Conservation (phyloP, 176 grass and related monocot species). For the Raddia distichophylla region DNA sequence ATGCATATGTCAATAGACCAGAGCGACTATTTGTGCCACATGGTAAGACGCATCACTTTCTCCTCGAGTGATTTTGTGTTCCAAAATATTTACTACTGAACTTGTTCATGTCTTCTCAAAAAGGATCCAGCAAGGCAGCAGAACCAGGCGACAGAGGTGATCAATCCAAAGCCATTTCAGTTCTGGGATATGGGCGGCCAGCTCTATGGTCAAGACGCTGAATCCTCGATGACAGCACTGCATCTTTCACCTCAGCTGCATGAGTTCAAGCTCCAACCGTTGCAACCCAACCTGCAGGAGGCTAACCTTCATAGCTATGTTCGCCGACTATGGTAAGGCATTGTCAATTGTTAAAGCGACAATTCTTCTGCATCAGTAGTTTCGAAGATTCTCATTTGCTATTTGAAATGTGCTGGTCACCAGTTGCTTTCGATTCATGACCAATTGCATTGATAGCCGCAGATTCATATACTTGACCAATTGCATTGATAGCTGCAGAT, state of each 20-base stretch:
- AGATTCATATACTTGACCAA: not conserved
- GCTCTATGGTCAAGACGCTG: conserved; percentile 37
- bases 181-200: conserved; percentile 41
- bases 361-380: not conserved
- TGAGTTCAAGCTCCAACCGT: conserved; percentile 57
- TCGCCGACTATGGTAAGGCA: conserved; percentile 57
- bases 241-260: conserved; percentile 52
- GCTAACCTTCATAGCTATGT: conserved; percentile 41
- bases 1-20: conserved; percentile 46
- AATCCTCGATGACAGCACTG: conserved; percentile 42
- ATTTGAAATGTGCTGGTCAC: not conserved
- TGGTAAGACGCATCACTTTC: conserved; percentile 34
- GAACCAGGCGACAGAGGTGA: conserved; percentile 16
- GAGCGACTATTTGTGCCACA: conserved; percentile 50
- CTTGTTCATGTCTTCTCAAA: conserved; percentile 16
- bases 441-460: not conserved
- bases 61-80: not conserved
- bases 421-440: not conserved
- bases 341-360: not conserved
- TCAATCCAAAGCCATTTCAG: conserved; percentile 39
- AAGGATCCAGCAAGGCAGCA: conserved; percentile 28
- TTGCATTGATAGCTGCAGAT: too few species aligned
- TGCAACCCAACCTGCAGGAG: conserved; percentile 72
- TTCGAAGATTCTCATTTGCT: not conserved
- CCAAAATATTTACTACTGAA: not conserved